A percentile compares a stretch with the other conserved stretches of the same genome.
Conservation (phyloP, 768 basidiomycete species). For the Boletus rufocinnamomeus region DNA sequence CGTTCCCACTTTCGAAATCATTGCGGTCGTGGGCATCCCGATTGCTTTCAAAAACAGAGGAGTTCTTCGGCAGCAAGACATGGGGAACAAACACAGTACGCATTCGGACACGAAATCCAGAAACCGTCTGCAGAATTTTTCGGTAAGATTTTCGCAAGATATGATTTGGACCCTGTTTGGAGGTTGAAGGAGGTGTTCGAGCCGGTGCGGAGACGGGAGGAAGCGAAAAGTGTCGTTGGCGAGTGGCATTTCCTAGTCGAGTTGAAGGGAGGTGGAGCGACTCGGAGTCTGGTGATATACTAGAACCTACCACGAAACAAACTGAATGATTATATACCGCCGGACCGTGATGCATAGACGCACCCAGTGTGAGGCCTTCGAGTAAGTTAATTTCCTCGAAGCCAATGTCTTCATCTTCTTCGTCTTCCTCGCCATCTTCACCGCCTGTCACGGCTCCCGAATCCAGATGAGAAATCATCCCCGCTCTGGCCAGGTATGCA, state of each 20-base stretch:
- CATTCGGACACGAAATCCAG: conserved; percentile 90
- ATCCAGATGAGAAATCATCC: conserved; percentile 19
- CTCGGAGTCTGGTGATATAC: conserved; percentile 38
- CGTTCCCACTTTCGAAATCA: conserved; percentile 49
- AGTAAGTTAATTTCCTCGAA: conserved; percentile 71
- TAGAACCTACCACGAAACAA: conserved; percentile 42
- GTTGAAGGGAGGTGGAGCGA: conserved; percentile 62
- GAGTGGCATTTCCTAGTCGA: conserved; percentile 67
- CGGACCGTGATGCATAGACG: conserved; percentile 22
- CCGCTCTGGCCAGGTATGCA: conserved; percentile 23
- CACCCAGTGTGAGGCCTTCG: conserved; percentile 67
- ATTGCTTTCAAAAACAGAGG: conserved; percentile 21
- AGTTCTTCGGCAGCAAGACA: conserved; percentile 59
- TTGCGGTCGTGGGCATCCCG: conserved; percentile 35
- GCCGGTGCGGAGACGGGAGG: conserved; percentile 48
- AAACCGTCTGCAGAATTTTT: conserved; percentile 73
- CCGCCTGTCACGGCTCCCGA: background rate
- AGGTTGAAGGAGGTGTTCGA: conserved; percentile 48
- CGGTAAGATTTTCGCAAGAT: conserved; percentile 87
- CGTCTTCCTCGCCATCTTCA: conserved; percentile 31
- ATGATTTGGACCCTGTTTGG: conserved; percentile 51
- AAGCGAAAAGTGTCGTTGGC: conserved; percentile 67
- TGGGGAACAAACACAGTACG: conserved; percentile 92
- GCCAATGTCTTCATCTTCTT: conserved; percentile 44
- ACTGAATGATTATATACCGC: background rate